Conservation (phyloP, 768 basidiomycete species). For the Rhodotorula babjevae region DNA sequence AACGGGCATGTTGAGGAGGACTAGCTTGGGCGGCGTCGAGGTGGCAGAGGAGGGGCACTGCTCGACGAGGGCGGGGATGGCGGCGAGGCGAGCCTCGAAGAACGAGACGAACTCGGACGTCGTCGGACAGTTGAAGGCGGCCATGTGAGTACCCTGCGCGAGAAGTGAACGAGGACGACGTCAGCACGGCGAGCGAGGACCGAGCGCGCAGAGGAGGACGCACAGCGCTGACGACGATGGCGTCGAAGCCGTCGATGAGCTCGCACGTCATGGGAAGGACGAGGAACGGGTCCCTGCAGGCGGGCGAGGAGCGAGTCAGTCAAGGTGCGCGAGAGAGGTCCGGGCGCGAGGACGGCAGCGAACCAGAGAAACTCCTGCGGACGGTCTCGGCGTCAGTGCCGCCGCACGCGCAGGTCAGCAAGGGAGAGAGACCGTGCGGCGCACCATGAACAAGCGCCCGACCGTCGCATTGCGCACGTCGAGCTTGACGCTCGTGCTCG, state of each 20-base stretch:
- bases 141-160: background rate
- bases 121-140: background rate
- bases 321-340: background rate
- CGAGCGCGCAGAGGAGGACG: background rate
- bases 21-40: background rate
- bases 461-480: background rate
- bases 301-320: no score
- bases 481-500: constrained; percentile 11
- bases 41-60: background rate
- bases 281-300: constrained; percentile 20
- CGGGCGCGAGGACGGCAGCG: no score
- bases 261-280: constrained; percentile 1
- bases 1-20: constrained; percentile 15
- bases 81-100: background rate
- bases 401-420: no score
- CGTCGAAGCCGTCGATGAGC: constrained; percentile 11
- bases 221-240: constrained; percentile 17
- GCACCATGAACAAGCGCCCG: constrained; percentile 11
- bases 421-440: background rate
- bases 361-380: constrained; percentile 6
- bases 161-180: no score
- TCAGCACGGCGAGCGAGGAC: background rate
- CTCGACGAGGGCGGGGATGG: background rate
- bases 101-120: background rate
- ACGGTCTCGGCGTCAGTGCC: background rate